Percentiles rank a stretch among this genome's conserved stretches.
phyloP scores from a whole-genome alignment of 345 rosid genomes.

The Cardiospermum halicacabum region DNA sequence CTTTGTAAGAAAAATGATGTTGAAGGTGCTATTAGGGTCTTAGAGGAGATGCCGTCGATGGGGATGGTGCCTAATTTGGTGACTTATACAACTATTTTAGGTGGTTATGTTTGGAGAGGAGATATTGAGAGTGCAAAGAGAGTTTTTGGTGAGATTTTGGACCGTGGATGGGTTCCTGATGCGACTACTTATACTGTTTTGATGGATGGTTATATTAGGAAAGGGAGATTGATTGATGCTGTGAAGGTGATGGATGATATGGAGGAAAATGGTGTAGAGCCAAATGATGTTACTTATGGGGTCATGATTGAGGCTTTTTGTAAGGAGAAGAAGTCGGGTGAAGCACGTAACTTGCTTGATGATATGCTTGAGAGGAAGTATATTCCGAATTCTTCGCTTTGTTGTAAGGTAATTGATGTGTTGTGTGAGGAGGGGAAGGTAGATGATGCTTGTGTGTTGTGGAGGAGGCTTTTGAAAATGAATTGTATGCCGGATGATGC shows the following conservation, averaged over 20 bases:
- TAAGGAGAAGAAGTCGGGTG: conserved; percentile 58
- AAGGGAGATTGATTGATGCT: conserved; percentile 69
- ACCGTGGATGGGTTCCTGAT: conserved; percentile 85
- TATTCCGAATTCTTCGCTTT: conserved; percentile 61
- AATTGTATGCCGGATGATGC: conserved; percentile 75
- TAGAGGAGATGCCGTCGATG: conserved; percentile 82
- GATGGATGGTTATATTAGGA: conserved; percentile 72
- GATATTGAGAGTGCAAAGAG: conserved; percentile 64
- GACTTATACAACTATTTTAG: conserved; percentile 68
- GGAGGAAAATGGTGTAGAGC: conserved; percentile 64
- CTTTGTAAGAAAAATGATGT: conserved; percentile 56
- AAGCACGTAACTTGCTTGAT: conserved; percentile 60
- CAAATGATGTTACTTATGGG: conserved; percentile 86
- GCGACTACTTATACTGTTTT: conserved; percentile 64
- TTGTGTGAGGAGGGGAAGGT: conserved; percentile 67
- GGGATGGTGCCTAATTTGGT: conserved; percentile 72
- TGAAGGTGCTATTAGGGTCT: conserved; percentile 49
- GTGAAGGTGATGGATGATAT: conserved; percentile 80
- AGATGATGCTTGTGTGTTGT: conserved; percentile 60
- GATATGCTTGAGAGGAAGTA: conserved; percentile 71
- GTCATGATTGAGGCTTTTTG: conserved; percentile 76
- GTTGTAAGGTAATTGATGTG: conserved; percentile 71
- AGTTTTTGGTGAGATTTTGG: conserved; percentile 55
- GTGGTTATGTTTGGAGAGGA: conserved; percentile 64
- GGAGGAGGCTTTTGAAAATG: conserved; percentile 69